Evolutionary conservation across 1,139 yeast genomes (phyloP).

Genomic region (Yamadazyma aaseri): DNA sequence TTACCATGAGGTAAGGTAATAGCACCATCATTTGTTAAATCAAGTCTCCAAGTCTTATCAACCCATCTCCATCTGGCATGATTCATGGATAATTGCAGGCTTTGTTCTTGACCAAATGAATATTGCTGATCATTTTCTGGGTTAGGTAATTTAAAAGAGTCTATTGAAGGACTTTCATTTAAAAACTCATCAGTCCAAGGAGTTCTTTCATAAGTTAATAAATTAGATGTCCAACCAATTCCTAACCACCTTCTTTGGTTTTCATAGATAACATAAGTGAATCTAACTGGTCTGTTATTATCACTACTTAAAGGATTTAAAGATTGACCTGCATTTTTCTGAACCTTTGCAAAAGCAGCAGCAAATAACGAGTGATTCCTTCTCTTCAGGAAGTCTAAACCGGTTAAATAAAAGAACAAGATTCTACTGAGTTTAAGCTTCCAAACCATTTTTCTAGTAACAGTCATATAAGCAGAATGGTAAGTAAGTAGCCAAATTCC

Average conservation of each 20-base stretch:
- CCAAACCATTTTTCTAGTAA: slow-evolving; percentile 82
- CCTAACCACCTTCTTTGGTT: slow-evolving; percentile 98
- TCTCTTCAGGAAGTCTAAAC: slow-evolving; percentile 72
- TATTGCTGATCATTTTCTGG: slow-evolving; percentile 38
- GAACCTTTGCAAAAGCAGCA: slow-evolving; percentile 61
- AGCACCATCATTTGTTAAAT: slow-evolving; percentile 84
- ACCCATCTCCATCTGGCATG: slow-evolving; percentile 89
- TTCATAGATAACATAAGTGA: slow-evolving; percentile 91
- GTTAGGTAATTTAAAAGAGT: slow-evolving; percentile 76
- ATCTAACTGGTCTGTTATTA: slow-evolving; percentile 63
- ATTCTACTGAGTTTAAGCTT: slow-evolving; percentile 69
- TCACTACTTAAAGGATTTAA: slow-evolving; percentile 19
- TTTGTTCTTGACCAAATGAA: slow-evolving; percentile 20
- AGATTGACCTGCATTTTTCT: slow-evolving; percentile 43
- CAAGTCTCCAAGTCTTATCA: slow-evolving; percentile 88
- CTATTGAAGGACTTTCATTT: slow-evolving; percentile 79
- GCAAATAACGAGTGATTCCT: slow-evolving; percentile 49
- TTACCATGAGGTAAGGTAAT: slow-evolving; percentile 65
- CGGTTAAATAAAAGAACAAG: slow-evolving; percentile 77
- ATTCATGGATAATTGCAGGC: slow-evolving; percentile 17
- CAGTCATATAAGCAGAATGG: slow-evolving; percentile 82
- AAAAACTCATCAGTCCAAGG: slow-evolving; percentile 97
- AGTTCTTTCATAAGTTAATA: slow-evolving; percentile 87
- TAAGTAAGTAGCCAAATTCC: slow-evolving; percentile 73
- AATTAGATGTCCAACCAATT: slow-evolving; percentile 94